phyloP scores from a whole-genome alignment of 164 flowering plant species.

The Umbellularia californica region DNA sequence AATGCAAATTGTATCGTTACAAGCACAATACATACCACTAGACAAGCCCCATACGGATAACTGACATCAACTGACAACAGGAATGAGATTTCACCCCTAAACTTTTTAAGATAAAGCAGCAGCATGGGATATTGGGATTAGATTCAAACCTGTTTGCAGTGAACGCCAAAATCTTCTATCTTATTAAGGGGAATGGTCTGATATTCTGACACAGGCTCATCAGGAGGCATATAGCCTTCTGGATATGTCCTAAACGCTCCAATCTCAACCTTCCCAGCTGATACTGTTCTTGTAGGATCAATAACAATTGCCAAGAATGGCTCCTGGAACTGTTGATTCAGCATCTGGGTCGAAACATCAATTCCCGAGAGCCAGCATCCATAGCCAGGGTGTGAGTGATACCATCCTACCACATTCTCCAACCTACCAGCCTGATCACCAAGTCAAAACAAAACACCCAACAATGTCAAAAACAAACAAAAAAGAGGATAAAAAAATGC shows the following conservation, averaged over 20 bases:
- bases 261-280: slow-evolving; percentile 98
- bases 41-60: not conserved
- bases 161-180: slow-evolving; percentile 99
- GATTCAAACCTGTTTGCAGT: slow-evolving; percentile 83
- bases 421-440: slow-evolving; percentile 69
- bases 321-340: slow-evolving; percentile 91
- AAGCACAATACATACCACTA: not conserved
- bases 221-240: slow-evolving; percentile 87
- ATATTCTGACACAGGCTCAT: slow-evolving; percentile 94
- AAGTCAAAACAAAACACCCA: no score
- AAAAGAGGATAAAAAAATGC: no score
- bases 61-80: not conserved
- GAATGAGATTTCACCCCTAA: not conserved
- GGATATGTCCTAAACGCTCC: slow-evolving; percentile 97
- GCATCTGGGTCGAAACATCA: slow-evolving; percentile 96
- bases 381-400: slow-evolving; percentile 98
- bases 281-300: slow-evolving; percentile 95
- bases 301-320: slow-evolving; percentile 96
- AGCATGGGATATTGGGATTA: not conserved
- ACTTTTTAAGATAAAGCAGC: not conserved
- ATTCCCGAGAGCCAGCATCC: slow-evolving; percentile 99
- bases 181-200: slow-evolving; percentile 95
- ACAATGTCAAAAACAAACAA: no score
- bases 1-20: not conserved
- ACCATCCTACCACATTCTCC: slow-evolving; percentile 99